These are phyloP conservation scores for Monilinia polystroma DNA, from an alignment of 2,329 filamentous ascomycete genomes.

Conservation along the genomic window DNA sequence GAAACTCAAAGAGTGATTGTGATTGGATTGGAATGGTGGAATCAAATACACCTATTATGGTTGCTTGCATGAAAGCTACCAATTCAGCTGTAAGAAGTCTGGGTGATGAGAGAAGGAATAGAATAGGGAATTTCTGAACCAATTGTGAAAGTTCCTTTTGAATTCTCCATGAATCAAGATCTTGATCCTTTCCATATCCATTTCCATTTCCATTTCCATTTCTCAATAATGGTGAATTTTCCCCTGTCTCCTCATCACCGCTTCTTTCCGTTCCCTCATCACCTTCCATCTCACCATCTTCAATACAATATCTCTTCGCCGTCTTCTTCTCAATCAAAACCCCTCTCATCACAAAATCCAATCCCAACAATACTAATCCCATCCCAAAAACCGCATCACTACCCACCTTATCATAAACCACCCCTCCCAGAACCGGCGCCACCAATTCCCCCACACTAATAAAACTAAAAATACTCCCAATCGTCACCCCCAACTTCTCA, in stretches of 20 bases:
- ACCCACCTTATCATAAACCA: constrained; percentile 59
- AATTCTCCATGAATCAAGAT: constrained; percentile 10
- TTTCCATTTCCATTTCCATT: constrained; percentile 1
- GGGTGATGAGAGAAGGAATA: constrained; percentile 46
- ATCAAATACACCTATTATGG: constrained; percentile 43
- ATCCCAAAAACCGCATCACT: constrained; percentile 59
- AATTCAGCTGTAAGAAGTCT: constrained; percentile 44
- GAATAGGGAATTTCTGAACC: constrained; percentile 47
- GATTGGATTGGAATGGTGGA: constrained; percentile 44
- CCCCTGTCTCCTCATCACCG: constrained; percentile 8
- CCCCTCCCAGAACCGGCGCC: constrained; percentile 58
- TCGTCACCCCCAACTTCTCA: constrained; percentile 58
- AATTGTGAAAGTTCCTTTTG: constrained; percentile 28
- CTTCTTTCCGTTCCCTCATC: constrained; percentile 28
- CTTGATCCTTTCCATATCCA: not conserved
- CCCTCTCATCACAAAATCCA: constrained; percentile 61
- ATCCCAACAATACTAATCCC: constrained; percentile 51
- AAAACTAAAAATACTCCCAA: constrained; percentile 61
- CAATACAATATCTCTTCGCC: constrained; percentile 44
- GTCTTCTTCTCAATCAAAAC: constrained; percentile 63
- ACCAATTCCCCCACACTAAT: constrained; percentile 57
- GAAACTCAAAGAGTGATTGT: constrained; percentile 42
- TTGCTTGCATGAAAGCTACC: constrained; percentile 47
- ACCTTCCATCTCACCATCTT: constrained; percentile 33
- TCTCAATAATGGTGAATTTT: constrained; percentile 2